Conservation (phyloP, 2,329 filamentous ascomycete genomes). For the Falciphora oryzae region DNA sequence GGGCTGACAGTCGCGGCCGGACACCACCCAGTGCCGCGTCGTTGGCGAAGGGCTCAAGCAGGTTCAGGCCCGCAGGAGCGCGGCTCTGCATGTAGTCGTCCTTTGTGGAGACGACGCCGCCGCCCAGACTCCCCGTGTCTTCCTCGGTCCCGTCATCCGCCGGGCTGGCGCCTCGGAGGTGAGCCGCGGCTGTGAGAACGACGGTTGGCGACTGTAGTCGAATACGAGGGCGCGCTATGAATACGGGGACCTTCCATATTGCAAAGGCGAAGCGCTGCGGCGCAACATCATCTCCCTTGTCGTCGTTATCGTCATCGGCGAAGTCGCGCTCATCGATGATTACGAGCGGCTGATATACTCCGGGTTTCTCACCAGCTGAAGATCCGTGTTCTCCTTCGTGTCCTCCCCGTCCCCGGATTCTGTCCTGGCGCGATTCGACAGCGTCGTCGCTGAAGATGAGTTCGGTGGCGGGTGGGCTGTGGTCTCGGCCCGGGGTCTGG, state of each 20-base stretch:
- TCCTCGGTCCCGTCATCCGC: conserved; percentile 36
- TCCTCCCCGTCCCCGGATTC: conserved; percentile 15
- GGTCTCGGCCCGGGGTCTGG: conserved; percentile 38
- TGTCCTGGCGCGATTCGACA: conserved; percentile 30
- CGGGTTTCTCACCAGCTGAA: neutral
- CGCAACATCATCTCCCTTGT: conserved; percentile 16
- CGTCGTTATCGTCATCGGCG: conserved; percentile 18
- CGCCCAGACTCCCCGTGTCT: conserved; percentile 27
- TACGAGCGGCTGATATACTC: conserved; percentile 16
- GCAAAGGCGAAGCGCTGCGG: conserved; percentile 40
- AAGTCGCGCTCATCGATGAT: conserved; percentile 21
- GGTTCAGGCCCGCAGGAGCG: conserved; percentile 64
- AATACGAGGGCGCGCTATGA: conserved; percentile 53
- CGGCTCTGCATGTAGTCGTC: conserved; percentile 66
- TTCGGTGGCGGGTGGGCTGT: conserved; percentile 46
- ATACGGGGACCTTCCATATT: conserved; percentile 55
- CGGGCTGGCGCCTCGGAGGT: conserved; percentile 29
- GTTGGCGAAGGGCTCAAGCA: conserved; percentile 66
- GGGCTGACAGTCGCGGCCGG: conserved; percentile 63
- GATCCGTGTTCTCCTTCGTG: neutral
- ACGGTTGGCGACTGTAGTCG: conserved; percentile 61
- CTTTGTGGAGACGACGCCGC: conserved; percentile 30
- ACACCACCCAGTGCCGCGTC: conserved; percentile 59
- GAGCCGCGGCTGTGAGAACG: conserved; percentile 58
- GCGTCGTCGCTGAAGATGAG: conserved; percentile 49